Base-by-base conservation (phyloP, 225 moss, liverwort and hornwort species). In the Bryoerythrophyllum caledonicum region DNA sequence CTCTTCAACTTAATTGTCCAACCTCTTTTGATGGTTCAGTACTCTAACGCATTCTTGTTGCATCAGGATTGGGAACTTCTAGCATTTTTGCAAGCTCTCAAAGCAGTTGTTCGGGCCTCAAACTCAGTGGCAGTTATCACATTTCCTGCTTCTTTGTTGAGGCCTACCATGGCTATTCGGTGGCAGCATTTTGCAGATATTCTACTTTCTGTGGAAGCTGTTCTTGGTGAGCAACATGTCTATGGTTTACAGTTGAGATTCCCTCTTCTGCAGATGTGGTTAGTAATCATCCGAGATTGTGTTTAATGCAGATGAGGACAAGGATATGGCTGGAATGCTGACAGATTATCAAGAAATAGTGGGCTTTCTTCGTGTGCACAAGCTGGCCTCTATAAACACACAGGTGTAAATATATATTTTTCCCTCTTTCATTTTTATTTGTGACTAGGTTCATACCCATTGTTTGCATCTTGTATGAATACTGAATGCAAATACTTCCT, bases 111-210 rank as follows among this genome's bases (percentile, higher is more conserved):
- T 68, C 91, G 97, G 23, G 74, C 83, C 51, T 87, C 90, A 61
- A 93, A 81, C 81, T 87, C 91, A 25, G 93, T 94, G 61, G 91
- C 91, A 78, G 77, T 97, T 59, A 80, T 97, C 67, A 91, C 92
- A 10, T 93, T 97, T 76, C 91, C 97, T 37, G 82, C 91, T 61
- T 78, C 93, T 59, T 82, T 97, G 71, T 76, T 97, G 70, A 85
- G 73, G 79, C 79, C 89, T 73, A 87, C 92, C 21, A 79, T 97
- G 73, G 77, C 83, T 62, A 79, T 87, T 35, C 86, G 97, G 64
- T 97, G 94, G 97, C 93, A 94, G 72, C 94, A 97, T 74, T 79
- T 94, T 67, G 85, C 92, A 72, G 90, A 97, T 82, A 87, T 94
- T 80, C 80, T 97, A 56, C 58, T 97, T 5, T 93, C 97, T 17